Conservation (phyloP, 352 stramenopile species). For the Globisporangium irregulare region DNA sequence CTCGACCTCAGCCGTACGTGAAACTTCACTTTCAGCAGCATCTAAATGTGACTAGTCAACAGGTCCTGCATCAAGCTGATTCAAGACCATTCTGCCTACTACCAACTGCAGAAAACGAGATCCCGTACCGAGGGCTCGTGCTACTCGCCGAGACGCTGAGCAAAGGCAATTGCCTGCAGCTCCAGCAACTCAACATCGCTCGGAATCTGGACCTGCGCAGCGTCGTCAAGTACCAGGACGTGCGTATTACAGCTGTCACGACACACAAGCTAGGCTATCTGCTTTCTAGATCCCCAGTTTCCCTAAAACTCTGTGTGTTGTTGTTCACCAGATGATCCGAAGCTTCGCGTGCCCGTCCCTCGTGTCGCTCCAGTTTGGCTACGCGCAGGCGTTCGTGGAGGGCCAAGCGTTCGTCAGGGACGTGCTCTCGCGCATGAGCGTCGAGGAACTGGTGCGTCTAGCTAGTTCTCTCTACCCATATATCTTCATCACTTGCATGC, state of each 20-base stretch:
- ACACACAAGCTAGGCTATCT: not conserved
- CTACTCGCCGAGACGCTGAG: slow-evolving; percentile 40
- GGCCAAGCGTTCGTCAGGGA: slow-evolving; percentile 38
- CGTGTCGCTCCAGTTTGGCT: slow-evolving; percentile 40
- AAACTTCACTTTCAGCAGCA: not conserved
- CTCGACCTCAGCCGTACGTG: slow-evolving; percentile 51
- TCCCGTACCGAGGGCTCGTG: slow-evolving; percentile 35
- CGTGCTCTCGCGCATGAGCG: slow-evolving; percentile 35
- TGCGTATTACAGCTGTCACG: slow-evolving; percentile 6
- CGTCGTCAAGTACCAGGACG: slow-evolving; percentile 47
- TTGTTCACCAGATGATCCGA: slow-evolving; percentile 36
- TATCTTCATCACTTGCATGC: too few relatives aligned
- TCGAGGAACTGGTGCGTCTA: slow-evolving; percentile 42
- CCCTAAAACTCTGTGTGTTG: not conserved
- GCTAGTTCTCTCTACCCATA: not conserved
- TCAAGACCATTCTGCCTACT: not conserved
- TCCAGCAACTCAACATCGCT: slow-evolving; percentile 55
- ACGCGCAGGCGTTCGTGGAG: slow-evolving; percentile 41
- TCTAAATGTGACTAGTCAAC: not conserved
- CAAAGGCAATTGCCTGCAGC: slow-evolving; percentile 33
- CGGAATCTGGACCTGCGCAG: slow-evolving; percentile 37
- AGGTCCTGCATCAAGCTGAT: not conserved
- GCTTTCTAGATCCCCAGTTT: not conserved
- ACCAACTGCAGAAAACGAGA: slow-evolving; percentile 39
- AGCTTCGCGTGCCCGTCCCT: slow-evolving; percentile 48